Evolutionary conservation across 2,329 filamentous ascomycete species (phyloP), one percentile per base, ranked within the genome.

Genomic region (Colletotrichum cereale): DNA sequence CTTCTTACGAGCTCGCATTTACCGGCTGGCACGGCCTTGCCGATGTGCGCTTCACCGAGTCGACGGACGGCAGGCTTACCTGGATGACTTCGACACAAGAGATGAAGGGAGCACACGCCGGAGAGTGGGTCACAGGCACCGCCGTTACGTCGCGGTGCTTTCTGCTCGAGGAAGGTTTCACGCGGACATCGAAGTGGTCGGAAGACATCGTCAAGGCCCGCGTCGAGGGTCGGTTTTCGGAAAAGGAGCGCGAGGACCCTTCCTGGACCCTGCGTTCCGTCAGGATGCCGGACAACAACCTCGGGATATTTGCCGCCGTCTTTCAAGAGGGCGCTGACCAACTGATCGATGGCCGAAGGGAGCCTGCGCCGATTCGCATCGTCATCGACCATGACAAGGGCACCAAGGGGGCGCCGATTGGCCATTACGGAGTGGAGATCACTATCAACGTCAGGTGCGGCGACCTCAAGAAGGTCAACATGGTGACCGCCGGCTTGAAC

Each of bases 131-230:
- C 12, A 83, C 81, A 72, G 86, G 82, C 75, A 86, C 86, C 36
- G 83, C 84, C 18, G 83, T 87, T 29, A 90, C 91, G 2, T 86
- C 91, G 14, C 87, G 91, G 38, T 92, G 90, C 72, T 92, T 97
- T 77, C 81, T 92, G 50, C 86, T 97, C 1, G 89, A 91, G 62
- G 93, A 94, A 63, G 83, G 88, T 10, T 96, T 96, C 76, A 91
- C 91, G 34, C 95, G 91, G 79, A 93, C 92, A 1, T 84, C 86
- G 24, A 93, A 92, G 72, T 91, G 94, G 81, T 90, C 90, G 36
- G 96, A 98, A 81, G 96, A 98, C 74, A 86, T 98, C 16, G 90
- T 91, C 58, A 97, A 96, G 82, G 95, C 95, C 11, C 90, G 92
- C 74, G 90, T 98, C 18, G 96, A 98, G 81, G 92, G 91, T 7